These are phyloP conservation scores for Eimeria maxima DNA, from an alignment of 169 alveolate species.

Conservation along the genomic window DNA sequence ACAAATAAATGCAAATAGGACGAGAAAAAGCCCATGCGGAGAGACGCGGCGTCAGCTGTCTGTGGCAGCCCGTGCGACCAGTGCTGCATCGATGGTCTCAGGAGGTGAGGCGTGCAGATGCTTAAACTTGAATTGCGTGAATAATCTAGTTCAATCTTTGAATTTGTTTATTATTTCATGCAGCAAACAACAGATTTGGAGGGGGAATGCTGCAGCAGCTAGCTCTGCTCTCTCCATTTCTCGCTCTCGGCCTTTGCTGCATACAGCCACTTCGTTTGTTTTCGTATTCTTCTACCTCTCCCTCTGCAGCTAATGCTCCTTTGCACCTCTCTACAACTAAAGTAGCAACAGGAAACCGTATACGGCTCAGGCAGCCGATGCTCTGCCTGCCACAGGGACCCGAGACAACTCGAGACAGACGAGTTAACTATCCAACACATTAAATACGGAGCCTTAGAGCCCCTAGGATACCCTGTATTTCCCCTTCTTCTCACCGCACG, in stretches of 20 bases:
- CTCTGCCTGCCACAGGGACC: neutral
- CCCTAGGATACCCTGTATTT: neutral
- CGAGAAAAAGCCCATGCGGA: neutral
- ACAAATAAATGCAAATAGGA: neutral
- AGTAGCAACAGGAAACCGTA: neutral
- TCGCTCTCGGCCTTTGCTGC: neutral
- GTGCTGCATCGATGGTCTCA: neutral
- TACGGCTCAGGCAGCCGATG: constrained; percentile 81
- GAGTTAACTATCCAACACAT: neutral
- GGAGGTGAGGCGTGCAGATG: neutral
- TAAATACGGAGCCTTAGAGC: neutral
- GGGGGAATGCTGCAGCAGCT: constrained; percentile 1
- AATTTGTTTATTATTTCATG: neutral
- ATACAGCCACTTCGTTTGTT: neutral
- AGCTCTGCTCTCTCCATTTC: neutral
- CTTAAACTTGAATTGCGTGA: too few species aligned
- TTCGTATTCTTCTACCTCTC: neutral
- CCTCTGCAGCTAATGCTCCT: neutral
- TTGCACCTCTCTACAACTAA: neutral
- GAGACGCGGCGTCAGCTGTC: constrained; percentile 16
- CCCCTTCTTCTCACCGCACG: neutral
- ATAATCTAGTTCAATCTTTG: too few species aligned
- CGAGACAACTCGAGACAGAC: constrained; percentile 5
- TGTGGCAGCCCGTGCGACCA: constrained; percentile 26
- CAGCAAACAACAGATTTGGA: neutral